Base-by-base conservation (phyloP, 352 stramenopile species). In the Phytophthora crassamura region DNA sequence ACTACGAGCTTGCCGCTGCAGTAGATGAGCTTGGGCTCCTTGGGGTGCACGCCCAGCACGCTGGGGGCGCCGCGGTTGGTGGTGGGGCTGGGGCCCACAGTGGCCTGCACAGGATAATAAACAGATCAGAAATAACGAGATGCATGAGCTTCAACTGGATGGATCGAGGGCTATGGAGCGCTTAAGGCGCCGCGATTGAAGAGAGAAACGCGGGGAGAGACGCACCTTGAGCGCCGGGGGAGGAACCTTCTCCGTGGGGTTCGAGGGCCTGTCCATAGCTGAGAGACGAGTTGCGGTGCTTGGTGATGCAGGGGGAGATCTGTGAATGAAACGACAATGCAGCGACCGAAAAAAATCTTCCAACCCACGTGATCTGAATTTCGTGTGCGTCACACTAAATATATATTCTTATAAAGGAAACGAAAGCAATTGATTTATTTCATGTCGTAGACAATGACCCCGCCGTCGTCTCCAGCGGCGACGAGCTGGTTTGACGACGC, bases 1-100 rank as follows among this genome's bases (percentile, higher is more conserved):
- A 98, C 73, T 34, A 98, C 89, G 54, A 95, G 86, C 69, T 98
- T 98, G 40, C 91, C 92, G 59, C 78, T 93, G 72, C 86, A 93
- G 77, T 98, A 98, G 70, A 97, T 96, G 70, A 98, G 72, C 58
- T 96, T 95, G 42, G 86, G 80, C 65, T 95, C 86, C 67, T 89
- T 95, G 16, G 89, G 89, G 74, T 96, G 89, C 41, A 93, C 80
- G 38, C 75, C 70, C 25, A 96, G 59, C 16, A 94, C 79, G 35
- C 64, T 88, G 33, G 84, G 81, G 28, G 82, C 80, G 35, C 88
- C 88, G 34, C 88, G 84, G 33, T 77, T 89, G 33, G 87, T 93
- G 39, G 81, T 74, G 28, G 88, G 88, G 57, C 85, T 92, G 0
- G 88, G 88, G 11, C 72, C 81, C 6, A 91, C 55, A 4, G 78